Conservation (phyloP, 345 rosid species). For the Boechera divaricarpa region DNA sequence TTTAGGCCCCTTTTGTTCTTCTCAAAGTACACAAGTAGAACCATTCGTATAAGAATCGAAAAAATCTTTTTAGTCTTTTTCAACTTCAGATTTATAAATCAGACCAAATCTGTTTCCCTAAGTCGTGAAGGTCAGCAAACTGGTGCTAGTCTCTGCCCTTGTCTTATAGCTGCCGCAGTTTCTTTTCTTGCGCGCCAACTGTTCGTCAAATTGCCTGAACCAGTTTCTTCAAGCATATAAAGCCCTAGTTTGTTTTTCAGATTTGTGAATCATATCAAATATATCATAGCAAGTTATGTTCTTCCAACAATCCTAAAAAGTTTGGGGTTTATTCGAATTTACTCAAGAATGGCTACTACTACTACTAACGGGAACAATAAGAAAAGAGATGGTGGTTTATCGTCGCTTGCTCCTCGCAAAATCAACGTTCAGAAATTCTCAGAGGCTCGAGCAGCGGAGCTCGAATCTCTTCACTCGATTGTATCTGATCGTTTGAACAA, state of each 20-base stretch:
- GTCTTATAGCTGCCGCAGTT: not conserved
- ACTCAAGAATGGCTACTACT: slow-evolving; percentile 28
- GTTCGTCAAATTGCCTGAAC: slow-evolving; percentile 41
- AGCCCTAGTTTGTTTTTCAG: not conserved
- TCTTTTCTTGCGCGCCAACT: slow-evolving; percentile 23
- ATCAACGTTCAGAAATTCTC: slow-evolving; percentile 72
- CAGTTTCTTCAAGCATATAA: not conserved
- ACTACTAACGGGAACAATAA: slow-evolving; percentile 24
- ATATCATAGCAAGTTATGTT: not conserved
- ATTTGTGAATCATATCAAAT: not conserved
- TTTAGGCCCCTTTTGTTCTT: not conserved
- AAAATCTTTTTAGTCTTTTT: not conserved
- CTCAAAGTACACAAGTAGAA: not conserved
- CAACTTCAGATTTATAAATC: not conserved
- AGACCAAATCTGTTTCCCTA: not conserved
- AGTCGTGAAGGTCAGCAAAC: not conserved
- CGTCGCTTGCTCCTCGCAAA: slow-evolving; percentile 58
- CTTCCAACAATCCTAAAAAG: slow-evolving; percentile 1
- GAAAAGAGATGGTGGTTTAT: slow-evolving; percentile 31
- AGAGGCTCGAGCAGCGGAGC: slow-evolving; percentile 70
- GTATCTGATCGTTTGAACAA: slow-evolving; percentile 58
- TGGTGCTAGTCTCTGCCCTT: not conserved
- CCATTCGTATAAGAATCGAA: not conserved
- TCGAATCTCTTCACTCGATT: slow-evolving; percentile 68
- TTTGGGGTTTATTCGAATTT: slow-evolving; percentile 4